A percentile compares a stretch with the other conserved stretches of the same genome.
Evolutionary conservation across 2,329 filamentous ascomycete genomes (phyloP).

Genomic region (Lasiodiplodia sp.): DNA sequence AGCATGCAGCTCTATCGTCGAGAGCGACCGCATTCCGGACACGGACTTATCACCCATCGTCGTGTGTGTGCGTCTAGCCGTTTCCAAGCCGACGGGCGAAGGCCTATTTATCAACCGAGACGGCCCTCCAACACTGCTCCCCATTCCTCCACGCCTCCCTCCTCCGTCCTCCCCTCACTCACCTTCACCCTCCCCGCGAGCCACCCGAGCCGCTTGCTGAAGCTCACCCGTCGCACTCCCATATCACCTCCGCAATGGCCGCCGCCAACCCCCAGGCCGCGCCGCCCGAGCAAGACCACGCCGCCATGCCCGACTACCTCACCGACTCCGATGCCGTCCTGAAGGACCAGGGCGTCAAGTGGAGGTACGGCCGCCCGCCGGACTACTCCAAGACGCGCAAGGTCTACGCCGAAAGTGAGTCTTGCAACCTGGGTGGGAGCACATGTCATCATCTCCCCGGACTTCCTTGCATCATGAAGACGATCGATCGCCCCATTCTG

Average conservation of each 20-base stretch:
- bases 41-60: conserved; percentile 22
- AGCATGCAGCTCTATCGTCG: conserved; percentile 28
- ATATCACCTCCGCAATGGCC: conserved; percentile 21
- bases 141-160: neutral
- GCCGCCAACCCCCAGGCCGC: conserved; percentile 23
- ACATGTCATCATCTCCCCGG: conserved; percentile 22
- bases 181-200: too few relatives aligned
- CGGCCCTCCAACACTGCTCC: neutral
- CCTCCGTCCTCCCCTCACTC: neutral
- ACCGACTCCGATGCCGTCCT: conserved; percentile 66
- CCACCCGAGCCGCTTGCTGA: neutral
- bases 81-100: conserved; percentile 12
- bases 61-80: conserved; percentile 26
- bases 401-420: conserved; percentile 65
- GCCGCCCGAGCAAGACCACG: conserved; percentile 40
- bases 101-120: conserved; percentile 12
- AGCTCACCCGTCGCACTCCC: neutral
- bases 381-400: conserved; percentile 71
- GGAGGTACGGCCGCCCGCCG: conserved; percentile 67
- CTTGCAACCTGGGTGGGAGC: conserved; percentile 17
- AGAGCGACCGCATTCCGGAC: conserved; percentile 19
- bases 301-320: conserved; percentile 64
- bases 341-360: conserved; percentile 60
- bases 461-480: conserved; percentile 20
- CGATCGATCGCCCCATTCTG: conserved; percentile 14